A percentile compares a stretch with the other conserved stretches of the same genome.
Evolutionary conservation across 768 basidiomycete species (phyloP).

Genomic region (Naganishia vaughanmartiniae): DNA sequence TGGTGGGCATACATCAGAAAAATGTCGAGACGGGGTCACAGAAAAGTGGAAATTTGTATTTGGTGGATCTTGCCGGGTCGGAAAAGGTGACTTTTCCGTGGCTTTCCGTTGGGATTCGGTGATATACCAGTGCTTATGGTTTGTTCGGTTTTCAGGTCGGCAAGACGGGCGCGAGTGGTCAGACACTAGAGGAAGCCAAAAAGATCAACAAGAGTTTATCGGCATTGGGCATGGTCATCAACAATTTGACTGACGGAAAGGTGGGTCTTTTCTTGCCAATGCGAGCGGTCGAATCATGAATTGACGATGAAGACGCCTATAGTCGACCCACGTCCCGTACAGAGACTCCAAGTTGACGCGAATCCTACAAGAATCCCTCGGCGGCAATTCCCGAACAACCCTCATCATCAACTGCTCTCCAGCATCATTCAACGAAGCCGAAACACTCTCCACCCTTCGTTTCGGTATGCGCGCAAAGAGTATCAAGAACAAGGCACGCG

Average conservation of each 20-base stretch:
- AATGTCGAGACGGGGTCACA: constrained; percentile 93
- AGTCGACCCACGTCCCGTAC: constrained; percentile 97
- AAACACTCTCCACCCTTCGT: constrained; percentile 92
- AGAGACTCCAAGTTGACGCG: constrained; percentile 98
- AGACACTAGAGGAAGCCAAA: constrained; percentile 98
- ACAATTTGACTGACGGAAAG: constrained; percentile 93
- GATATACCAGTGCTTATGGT: neutral
- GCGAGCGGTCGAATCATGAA: neutral
- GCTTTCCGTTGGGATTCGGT: neutral
- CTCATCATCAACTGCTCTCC: constrained; percentile 97
- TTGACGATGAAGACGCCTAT: constrained; percentile 14
- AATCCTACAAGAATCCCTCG: constrained; percentile 72
- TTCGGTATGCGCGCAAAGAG: constrained; percentile 99
- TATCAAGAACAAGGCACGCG: constrained; percentile 99
- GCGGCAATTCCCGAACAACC: constrained; percentile 62
- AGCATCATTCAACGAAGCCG: constrained; percentile 92
- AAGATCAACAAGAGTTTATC: constrained; percentile 99
- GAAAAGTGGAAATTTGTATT: constrained; percentile 94
- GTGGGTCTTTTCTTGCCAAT: constrained; percentile 55
- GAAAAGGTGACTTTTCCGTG: constrained; percentile 65
- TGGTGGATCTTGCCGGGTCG: constrained; percentile 96
- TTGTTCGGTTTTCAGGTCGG: constrained; percentile 58
- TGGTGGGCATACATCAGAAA: constrained; percentile 93
- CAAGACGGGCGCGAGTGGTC: constrained; percentile 97
- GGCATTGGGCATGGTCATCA: constrained; percentile 98